Evolutionary conservation across 2,329 filamentous ascomycete species (phyloP).

Genomic region (Alternaria viburni): DNA sequence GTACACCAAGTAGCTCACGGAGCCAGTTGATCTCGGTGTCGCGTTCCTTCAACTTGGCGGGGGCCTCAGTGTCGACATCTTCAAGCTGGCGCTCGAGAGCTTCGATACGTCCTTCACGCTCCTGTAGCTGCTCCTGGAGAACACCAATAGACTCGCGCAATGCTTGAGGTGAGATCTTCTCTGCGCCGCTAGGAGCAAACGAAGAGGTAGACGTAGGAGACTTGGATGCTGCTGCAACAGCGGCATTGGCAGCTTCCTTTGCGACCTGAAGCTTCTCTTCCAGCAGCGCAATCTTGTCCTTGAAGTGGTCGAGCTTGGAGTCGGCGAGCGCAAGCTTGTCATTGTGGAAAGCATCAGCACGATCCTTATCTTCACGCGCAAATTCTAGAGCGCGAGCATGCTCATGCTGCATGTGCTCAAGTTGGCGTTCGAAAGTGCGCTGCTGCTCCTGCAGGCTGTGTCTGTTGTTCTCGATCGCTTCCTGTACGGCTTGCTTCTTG

Average conservation of each 20-base stretch:
- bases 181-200: conserved; percentile 60
- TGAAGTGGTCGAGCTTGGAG: conserved; percentile 82
- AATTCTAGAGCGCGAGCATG: conserved; percentile 71
- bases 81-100: conserved; percentile 76
- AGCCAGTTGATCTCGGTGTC: conserved; percentile 96
- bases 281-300: conserved; percentile 82
- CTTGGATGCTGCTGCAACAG: conserved; percentile 70
- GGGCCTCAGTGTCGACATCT: conserved; percentile 75
- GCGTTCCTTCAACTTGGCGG: conserved; percentile 83
- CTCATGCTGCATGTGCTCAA: conserved; percentile 59
- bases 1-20: conserved; percentile 87
- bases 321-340: conserved; percentile 83
- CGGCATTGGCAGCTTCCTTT: conserved; percentile 83
- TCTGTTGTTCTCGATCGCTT: conserved; percentile 61
- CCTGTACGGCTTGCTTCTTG: conserved; percentile 65
- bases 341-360: conserved; percentile 77
- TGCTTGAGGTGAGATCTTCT: conserved; percentile 92
- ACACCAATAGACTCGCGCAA: conserved; percentile 95
- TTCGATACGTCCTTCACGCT: conserved; percentile 89
- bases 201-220: conserved; percentile 53
- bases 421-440: conserved; percentile 44
- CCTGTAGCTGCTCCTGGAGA: conserved; percentile 93
- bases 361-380: conserved; percentile 79
- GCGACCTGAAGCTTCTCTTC: conserved; percentile 92
- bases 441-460: conserved; percentile 62